A percentile compares a stretch with the other conserved stretches of the same genome.
These are phyloP conservation scores for Rhododendron molle DNA, from an alignment of 148 eudicot species.

Conservation along the genomic window DNA sequence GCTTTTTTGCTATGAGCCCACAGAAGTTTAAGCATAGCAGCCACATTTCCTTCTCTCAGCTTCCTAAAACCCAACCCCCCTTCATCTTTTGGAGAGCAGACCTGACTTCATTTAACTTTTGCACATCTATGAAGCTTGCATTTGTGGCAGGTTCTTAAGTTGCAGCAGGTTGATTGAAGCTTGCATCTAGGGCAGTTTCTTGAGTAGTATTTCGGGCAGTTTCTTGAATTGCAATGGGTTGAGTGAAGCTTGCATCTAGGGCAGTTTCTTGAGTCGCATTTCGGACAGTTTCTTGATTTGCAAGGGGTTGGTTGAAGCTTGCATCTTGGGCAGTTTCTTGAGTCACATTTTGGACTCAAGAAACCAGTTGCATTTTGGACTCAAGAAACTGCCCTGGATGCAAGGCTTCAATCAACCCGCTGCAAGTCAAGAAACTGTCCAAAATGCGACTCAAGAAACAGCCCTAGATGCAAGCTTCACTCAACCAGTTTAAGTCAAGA, in stretches of 20 bases:
- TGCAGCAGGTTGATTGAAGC: not conserved
- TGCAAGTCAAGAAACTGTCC: not conserved
- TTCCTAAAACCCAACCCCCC: not conserved
- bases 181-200: not conserved
- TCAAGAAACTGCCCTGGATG: no score
- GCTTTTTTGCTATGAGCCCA: not conserved
- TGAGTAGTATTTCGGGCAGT: no score
- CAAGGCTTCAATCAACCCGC: not conserved
- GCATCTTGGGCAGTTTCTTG: no score
- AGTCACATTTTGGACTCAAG: no score
- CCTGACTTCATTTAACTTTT: not conserved
- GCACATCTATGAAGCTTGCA: not conserved
- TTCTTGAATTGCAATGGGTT: not conserved
- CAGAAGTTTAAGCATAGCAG: not conserved
- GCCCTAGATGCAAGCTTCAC: no score
- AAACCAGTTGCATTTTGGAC: no score
- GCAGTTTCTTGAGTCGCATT: not conserved
- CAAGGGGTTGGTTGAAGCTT: no score
- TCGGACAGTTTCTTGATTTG: no score
- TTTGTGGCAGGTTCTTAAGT: not conserved
- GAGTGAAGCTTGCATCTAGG: not conserved
- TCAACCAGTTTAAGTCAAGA: not conserved
- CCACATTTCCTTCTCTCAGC: not conserved
- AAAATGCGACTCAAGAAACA: not conserved
- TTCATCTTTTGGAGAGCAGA: not conserved